These are phyloP conservation scores for Pichia sp. DNA, from an alignment of 1,139 yeast species.

Conservation along the genomic window DNA sequence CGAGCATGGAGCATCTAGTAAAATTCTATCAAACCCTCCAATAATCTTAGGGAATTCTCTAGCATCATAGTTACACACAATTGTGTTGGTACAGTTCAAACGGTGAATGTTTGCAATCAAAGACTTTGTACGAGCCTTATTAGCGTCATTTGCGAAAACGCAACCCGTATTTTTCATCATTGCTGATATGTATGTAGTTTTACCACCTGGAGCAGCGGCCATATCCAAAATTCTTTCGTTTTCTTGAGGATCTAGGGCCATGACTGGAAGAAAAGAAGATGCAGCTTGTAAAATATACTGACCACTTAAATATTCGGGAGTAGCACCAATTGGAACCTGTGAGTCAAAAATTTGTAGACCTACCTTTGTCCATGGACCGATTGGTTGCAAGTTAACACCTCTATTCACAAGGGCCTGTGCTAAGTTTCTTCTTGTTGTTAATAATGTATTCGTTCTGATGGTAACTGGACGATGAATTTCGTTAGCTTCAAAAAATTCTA, in stretches of 20 bases:
- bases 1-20: slow-evolving; percentile 98
- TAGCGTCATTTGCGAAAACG: slow-evolving; percentile 95
- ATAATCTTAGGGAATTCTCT: slow-evolving; percentile 97
- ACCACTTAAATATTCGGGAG: slow-evolving; percentile 98
- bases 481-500: slow-evolving; percentile 97
- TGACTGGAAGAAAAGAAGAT: slow-evolving; percentile 92
- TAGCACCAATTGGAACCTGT: slow-evolving; percentile 98
- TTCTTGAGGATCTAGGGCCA: slow-evolving; percentile 96
- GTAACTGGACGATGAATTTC: slow-evolving; percentile 96
- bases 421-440: slow-evolving; percentile 90
- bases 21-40: slow-evolving; percentile 94
- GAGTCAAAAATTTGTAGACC: slow-evolving; percentile 96
- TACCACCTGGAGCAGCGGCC: slow-evolving; percentile 99
- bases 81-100: slow-evolving; percentile 92
- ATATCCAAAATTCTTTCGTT: slow-evolving; percentile 92
- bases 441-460: slow-evolving; percentile 91
- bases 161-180: slow-evolving; percentile 98
- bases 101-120: slow-evolving; percentile 96
- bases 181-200: slow-evolving; percentile 93
- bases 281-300: slow-evolving; percentile 98
- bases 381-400: slow-evolving; percentile 96
- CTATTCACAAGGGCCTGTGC: slow-evolving; percentile 94
- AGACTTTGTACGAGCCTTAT: slow-evolving; percentile 93
- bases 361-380: slow-evolving; percentile 97
- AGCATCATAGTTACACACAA: slow-evolving; percentile 97